Evolutionary conservation across 2,329 filamentous ascomycete species (phyloP).

Genomic region (Blastomyces emzantsi): DNA sequence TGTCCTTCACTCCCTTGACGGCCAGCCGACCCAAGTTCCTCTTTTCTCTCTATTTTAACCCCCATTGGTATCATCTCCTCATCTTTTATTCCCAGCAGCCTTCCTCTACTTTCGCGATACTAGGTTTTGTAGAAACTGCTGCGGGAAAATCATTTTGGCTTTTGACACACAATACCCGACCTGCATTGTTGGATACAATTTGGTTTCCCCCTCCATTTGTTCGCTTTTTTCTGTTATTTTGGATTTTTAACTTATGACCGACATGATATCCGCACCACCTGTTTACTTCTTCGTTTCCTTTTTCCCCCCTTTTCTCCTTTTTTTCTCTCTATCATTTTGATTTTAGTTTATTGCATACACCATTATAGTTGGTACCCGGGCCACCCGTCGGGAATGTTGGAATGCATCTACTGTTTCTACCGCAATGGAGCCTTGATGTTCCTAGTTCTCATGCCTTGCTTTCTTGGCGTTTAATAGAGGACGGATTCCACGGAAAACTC

Average conservation of each 20-base stretch:
- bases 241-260: background rate
- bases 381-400: background rate
- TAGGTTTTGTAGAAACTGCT: background rate
- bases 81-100: background rate
- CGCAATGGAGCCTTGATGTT: background rate
- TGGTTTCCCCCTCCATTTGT: background rate
- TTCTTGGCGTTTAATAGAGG: constrained; percentile 17
- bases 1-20: background rate
- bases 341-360: constrained; percentile 13
- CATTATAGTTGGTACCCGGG: constrained; percentile 15
- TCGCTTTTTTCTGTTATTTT: background rate
- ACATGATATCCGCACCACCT: constrained; percentile 2
- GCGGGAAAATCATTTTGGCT: background rate
- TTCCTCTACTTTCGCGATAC: background rate
- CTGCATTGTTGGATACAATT: background rate
- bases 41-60: background rate
- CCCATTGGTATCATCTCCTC: background rate
- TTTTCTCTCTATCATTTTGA: constrained; percentile 5
- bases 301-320: constrained; percentile 14
- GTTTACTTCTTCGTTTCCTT: constrained; percentile 7
- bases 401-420: background rate
- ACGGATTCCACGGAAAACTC: background rate
- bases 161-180: background rate
- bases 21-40: background rate
- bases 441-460: background rate